These are phyloP conservation scores for Penicillium paxilli DNA, from an alignment of 495 filamentous ascomycete species.

Conservation along the genomic window DNA sequence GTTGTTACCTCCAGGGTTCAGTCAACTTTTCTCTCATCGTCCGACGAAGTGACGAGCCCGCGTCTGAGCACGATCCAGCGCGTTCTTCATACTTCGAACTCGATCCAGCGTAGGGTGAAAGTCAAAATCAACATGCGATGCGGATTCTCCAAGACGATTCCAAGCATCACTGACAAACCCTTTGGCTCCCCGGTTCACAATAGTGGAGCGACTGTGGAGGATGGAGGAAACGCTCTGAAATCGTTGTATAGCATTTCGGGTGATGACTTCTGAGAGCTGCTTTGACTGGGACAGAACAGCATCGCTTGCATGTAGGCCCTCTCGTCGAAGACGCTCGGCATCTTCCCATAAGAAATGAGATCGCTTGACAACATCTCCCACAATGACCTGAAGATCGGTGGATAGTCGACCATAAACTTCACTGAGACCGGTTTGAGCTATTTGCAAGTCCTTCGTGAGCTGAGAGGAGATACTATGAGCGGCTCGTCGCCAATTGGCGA, in stretches of 20 bases:
- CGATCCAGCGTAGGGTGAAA: slow-evolving; percentile 33
- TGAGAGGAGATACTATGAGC: slow-evolving; percentile 43
- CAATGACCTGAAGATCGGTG: slow-evolving; percentile 49
- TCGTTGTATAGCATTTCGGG: slow-evolving; percentile 35
- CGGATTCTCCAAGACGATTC: slow-evolving; percentile 27
- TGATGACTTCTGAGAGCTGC: slow-evolving; percentile 36
- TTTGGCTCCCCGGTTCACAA: slow-evolving; percentile 30
- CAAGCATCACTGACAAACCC: slow-evolving; percentile 31
- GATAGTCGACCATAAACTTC: slow-evolving; percentile 46
- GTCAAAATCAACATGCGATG: slow-evolving; percentile 25
- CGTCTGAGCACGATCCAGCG: slow-evolving; percentile 40
- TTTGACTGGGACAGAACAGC: slow-evolving; percentile 36
- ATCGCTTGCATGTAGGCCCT: slow-evolving; percentile 27
- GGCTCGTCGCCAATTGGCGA: slow-evolving; percentile 56
- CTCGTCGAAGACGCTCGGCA: slow-evolving; percentile 28
- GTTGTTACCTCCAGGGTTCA: not conserved
- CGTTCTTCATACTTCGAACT: slow-evolving; percentile 32
- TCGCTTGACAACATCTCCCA: slow-evolving; percentile 49
- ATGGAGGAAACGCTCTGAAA: slow-evolving; percentile 33
- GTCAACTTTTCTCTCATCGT: slow-evolving; percentile 11
- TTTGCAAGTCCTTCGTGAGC: slow-evolving; percentile 42
- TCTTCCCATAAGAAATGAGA: slow-evolving; percentile 38
- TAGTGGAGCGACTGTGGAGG: slow-evolving; percentile 29
- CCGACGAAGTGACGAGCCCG: slow-evolving; percentile 35
- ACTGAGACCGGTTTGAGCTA: slow-evolving; percentile 42